A percentile compares a stretch with the other conserved stretches of the same genome.
Conservation (phyloP, 1,139 yeast species). For the Pichia kudriavzevii region DNA sequence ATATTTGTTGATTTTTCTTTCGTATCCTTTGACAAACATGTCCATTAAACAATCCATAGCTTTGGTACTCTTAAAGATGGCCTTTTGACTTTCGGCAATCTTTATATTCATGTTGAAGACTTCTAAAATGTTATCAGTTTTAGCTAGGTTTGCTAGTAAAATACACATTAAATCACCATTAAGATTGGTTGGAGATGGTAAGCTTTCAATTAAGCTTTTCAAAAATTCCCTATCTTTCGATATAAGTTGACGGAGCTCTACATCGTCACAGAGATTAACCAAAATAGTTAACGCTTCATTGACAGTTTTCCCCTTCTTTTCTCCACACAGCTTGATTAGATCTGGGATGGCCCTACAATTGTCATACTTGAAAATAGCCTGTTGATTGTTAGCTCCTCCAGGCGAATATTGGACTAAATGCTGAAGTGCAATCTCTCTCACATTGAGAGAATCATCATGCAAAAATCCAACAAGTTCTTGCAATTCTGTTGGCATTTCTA, state of each 20-base stretch:
- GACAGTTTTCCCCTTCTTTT: slow-evolving; percentile 35
- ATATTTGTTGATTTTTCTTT: slow-evolving; percentile 57
- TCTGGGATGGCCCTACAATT: slow-evolving; percentile 69
- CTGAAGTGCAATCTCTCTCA: slow-evolving; percentile 78
- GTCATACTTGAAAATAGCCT: slow-evolving; percentile 60
- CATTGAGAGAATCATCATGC: slow-evolving; percentile 77
- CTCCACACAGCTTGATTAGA: slow-evolving; percentile 49
- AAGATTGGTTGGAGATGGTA: slow-evolving; percentile 49
- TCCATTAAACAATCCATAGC: slow-evolving; percentile 84
- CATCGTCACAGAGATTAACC: slow-evolving; percentile 74
- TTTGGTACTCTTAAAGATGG: slow-evolving; percentile 45
- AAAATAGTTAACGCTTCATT: slow-evolving; percentile 71
- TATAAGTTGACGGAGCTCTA: slow-evolving; percentile 52
- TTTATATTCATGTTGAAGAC: slow-evolving; percentile 44
- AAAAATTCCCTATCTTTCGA: slow-evolving; percentile 59
- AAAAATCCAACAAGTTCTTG: slow-evolving; percentile 55
- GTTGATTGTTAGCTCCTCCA: slow-evolving; percentile 35
- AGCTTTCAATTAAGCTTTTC: slow-evolving; percentile 44
- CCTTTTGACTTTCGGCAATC: slow-evolving; percentile 28
- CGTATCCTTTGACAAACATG: slow-evolving; percentile 81
- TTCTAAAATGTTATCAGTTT: slow-evolving; percentile 52
- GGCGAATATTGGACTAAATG: slow-evolving; percentile 77
- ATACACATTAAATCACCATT: slow-evolving; percentile 83
- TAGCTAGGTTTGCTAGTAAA: slow-evolving; percentile 76
- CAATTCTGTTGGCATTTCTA: slow-evolving; percentile 17